Evolutionary conservation across 768 basidiomycete genomes (phyloP), one percentile per base, ranked within the genome.

Genomic region (Pleurotus giganteus): DNA sequence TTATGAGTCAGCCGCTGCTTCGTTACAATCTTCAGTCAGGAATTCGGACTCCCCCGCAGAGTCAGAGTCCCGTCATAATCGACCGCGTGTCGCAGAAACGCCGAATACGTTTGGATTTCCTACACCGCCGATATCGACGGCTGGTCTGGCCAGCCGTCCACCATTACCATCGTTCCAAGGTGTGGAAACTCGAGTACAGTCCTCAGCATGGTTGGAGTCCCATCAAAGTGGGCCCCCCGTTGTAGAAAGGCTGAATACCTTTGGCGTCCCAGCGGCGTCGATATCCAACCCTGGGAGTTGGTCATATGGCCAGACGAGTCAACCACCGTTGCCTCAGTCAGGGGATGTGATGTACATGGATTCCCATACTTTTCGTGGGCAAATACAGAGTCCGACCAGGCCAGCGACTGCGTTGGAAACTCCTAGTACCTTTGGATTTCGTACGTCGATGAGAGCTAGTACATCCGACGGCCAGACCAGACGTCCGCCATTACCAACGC

Each of bases 401-500:
- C 15, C 8, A 12, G 27, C 49, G 49, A n/a, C 11, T 29, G 34
- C 49, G 49, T 11, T 36, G 49, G 57, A 49, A 34, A 55, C 58
- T 4, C 58, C 58, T 3, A 41, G 37, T 31, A 58, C 58, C 13
- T 58, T 58, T 36, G 58, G 58, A 41, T 34, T 55, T 9, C 54
- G 54, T 13, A 42, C 58, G 12, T 54, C 58, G 13, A 47, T 31
- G 31, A 32, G 6, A n/a, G 5, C n/a, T 23, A 28, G 11, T 26
- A 17, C 59, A 56, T 34, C 59, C 53, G 57, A 58, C 61, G 31
- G 58, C 58, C 64, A 66, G 60, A 63, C 52, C 45, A 67, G 59
- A 58, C 67, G 59, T 42, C 71, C 74, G 17, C 63, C 70, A 27
- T 74, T 68, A 3, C 83, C 84, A 7, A 82, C 84, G 12, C 61